Base-by-base conservation (phyloP, 2,329 filamentous ascomycete genomes). In the Trichoderma harzianum region DNA sequence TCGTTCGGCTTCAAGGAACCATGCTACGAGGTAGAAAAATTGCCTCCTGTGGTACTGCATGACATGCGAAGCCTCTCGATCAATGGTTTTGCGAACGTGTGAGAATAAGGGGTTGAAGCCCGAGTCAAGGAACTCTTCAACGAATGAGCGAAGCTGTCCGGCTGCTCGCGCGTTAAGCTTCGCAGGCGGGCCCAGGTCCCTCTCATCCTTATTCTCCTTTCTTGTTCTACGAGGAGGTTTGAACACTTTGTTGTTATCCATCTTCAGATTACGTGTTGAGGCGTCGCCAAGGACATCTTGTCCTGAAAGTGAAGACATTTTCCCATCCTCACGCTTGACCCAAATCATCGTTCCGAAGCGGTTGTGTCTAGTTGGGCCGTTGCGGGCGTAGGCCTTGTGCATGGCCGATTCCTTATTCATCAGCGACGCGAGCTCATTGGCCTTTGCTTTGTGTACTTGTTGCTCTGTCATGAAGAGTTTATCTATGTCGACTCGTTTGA, bases 261-360 rank as follows among this genome's bases (percentile, higher is more conserved):
- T 94, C 80, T 97, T 97, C 65, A 92, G 87, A 75, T 97, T 88
- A 7, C 92, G 92, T 51, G 88, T 88, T 10, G 92, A 87, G 7
- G 90, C 88, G 76, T 94, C 90, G 3, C 90, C 88, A 58, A 99
- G 87, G 5, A 93, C 93, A 76, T 94, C 92, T 79, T 98, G 95
- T 1, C 96, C 96, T 0, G 94, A 95, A 2, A 99, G 88, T 0
- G 95, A 94, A 0, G 93, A 92, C 76, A 96, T 89, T 77, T 95
- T 95, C 65, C 92, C 90, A 76, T 95, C 92, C 63, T 94, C 92
- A 70, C 95, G 87, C 83, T 97, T 94, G 47, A 99, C 90, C 95
- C 95, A 98, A 39, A 98, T 90, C 93, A 98, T 98, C 12, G 95
- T 97, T 3, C 96, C 96, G 78, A 98, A 99, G 39, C 96, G 89